Evolutionary conservation across 2,329 filamentous ascomycete genomes (phyloP).

Genomic region (Onygenales sp.): DNA sequence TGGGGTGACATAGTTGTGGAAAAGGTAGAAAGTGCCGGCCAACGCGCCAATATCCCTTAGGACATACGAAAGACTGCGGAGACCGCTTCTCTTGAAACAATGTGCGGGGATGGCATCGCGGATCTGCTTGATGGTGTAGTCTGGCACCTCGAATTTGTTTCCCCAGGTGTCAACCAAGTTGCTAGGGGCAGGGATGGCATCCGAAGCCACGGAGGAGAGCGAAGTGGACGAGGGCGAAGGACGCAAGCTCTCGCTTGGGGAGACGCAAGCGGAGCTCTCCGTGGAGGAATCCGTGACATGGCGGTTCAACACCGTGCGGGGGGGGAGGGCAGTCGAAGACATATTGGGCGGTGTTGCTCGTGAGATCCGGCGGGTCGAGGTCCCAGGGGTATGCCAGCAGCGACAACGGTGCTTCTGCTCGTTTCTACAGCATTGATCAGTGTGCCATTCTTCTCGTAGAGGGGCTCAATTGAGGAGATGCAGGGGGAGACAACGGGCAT

Average conservation of each 20-base stretch:
- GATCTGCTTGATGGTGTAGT: constrained; percentile 97
- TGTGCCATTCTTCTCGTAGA: no score
- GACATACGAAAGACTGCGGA: constrained; percentile 71
- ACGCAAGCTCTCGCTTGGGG: constrained; percentile 50
- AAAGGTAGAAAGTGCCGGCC: constrained; percentile 71
- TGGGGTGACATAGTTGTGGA: constrained; percentile 81
- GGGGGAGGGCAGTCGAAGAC: constrained; percentile 43
- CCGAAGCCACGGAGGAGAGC: constrained; percentile 76
- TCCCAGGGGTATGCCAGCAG: no score
- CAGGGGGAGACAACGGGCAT: no score
- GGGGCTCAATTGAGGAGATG: no score
- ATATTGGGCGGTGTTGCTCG: constrained; percentile 18
- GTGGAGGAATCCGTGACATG: constrained; percentile 46
- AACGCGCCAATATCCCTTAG: constrained; percentile 67
- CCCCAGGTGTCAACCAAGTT: constrained; percentile 85
- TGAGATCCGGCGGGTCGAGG: background rate
- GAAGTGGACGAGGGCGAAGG: constrained; percentile 76
- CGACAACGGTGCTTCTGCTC: no score
- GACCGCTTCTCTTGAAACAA: constrained; percentile 82
- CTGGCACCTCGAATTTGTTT: constrained; percentile 85
- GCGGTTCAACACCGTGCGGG: constrained; percentile 42
- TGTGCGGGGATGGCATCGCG: constrained; percentile 94
- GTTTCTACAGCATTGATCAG: background rate
- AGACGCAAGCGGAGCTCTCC: constrained; percentile 44
- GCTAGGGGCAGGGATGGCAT: constrained; percentile 37